These are phyloP conservation scores for Bimuria novae-zelandiae DNA, from an alignment of 2,329 filamentous ascomycete species.

Conservation along the genomic window DNA sequence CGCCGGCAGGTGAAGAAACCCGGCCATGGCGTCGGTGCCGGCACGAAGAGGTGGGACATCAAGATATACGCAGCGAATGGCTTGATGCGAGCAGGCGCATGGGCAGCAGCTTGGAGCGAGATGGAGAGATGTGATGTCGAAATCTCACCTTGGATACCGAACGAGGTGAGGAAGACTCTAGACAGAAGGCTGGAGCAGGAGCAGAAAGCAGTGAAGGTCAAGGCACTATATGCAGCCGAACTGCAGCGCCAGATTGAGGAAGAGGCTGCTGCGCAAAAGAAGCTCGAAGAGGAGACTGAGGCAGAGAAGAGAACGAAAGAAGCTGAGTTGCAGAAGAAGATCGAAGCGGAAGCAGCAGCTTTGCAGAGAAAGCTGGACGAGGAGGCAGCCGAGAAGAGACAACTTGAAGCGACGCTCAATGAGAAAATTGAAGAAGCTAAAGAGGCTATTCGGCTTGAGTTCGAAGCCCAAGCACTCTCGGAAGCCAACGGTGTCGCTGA, in stretches of 20 bases:
- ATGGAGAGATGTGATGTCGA: constrained; percentile 99
- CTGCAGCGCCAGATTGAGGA: constrained; percentile 39
- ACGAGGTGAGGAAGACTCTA: constrained; percentile 63
- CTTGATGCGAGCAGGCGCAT: constrained; percentile 87
- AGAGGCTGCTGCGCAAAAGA: constrained; percentile 35
- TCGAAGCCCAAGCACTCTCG: constrained; percentile 34
- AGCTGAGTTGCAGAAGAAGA: constrained; percentile 30
- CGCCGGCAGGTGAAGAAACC: constrained; percentile 44
- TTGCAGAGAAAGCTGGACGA: constrained; percentile 33
- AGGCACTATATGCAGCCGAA: constrained; percentile 36
- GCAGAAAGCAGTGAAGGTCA: constrained; percentile 34
- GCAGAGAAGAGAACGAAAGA: constrained; percentile 33
- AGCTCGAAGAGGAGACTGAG: constrained; percentile 32
- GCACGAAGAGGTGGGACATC: constrained; percentile 69
- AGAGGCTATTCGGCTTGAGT: constrained; percentile 37
- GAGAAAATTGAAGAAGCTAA: constrained; percentile 39
- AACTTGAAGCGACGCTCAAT: constrained; percentile 31
- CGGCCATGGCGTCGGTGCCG: constrained; percentile 41
- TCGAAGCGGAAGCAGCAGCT: constrained; percentile 32
- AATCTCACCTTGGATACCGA: constrained; percentile 73
- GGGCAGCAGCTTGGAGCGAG: constrained; percentile 92
- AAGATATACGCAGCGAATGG: constrained; percentile 96
- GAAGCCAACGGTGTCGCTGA: constrained; percentile 36
- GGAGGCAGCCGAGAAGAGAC: constrained; percentile 33
- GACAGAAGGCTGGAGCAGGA: constrained; percentile 56